phyloP scores from a whole-genome alignment of 768 basidiomycete species.

The Mycena indigotica region DNA sequence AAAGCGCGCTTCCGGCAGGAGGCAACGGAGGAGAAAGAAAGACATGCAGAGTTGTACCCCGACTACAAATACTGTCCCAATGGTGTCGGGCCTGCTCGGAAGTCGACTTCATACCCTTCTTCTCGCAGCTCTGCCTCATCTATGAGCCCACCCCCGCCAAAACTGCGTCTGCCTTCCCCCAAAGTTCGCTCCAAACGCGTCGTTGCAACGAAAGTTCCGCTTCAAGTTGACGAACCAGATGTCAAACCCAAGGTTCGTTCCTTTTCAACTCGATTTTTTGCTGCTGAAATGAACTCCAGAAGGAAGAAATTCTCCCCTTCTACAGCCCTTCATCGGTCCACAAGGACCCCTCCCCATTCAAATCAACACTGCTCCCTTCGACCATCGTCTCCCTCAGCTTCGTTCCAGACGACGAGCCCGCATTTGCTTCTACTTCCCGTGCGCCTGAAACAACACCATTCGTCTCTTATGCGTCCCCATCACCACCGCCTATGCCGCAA shows the following conservation, averaged over 20 bases:
- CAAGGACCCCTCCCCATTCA: conserved; percentile 7
- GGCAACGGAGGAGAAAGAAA: conserved; percentile 44
- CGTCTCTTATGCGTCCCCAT: not conserved
- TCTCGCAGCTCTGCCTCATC: not conserved
- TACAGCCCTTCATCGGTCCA: conserved; percentile 1
- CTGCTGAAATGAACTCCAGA: not conserved
- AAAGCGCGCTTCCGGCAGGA: conserved; percentile 39
- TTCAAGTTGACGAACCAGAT: not conserved
- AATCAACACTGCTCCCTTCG: not conserved
- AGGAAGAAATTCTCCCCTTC: conserved; percentile 1
- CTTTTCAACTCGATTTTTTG: not conserved
- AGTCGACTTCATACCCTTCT: not conserved
- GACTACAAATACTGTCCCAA: conserved; percentile 42
- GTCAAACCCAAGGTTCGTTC: not conserved
- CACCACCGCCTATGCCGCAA: not conserved
- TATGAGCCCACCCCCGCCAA: not conserved
- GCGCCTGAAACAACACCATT: not conserved
- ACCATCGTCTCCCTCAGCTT: conserved; percentile 5
- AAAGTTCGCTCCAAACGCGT: not conserved
- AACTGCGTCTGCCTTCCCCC: not conserved
- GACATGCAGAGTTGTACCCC: conserved; percentile 49
- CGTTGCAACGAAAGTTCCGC: not conserved
- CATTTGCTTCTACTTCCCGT: not conserved
- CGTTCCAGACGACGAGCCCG: not conserved
- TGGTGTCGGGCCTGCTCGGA: conserved; percentile 1